Conservation (phyloP, 352 stramenopile species). For the Globisporangium irregulare region DNA sequence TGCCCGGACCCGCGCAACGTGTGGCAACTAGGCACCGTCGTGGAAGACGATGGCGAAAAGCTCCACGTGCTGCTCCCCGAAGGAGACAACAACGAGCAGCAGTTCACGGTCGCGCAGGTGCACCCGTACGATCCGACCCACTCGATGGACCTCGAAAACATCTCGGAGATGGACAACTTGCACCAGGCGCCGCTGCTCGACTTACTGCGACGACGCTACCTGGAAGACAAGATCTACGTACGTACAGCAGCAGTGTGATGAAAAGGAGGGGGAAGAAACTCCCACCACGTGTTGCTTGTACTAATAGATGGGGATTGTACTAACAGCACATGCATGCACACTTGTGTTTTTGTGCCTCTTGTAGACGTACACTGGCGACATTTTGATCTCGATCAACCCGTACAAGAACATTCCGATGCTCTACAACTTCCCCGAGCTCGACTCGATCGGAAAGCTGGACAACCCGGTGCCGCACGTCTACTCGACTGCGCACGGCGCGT, state of each 20-base stretch:
- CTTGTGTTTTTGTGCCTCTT: background rate
- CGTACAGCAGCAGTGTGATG: slow-evolving; percentile 2
- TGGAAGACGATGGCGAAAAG: slow-evolving; percentile 84
- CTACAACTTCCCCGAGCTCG: slow-evolving; percentile 90
- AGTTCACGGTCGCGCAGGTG: slow-evolving; percentile 75
- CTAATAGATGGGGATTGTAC: background rate
- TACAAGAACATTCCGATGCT: slow-evolving; percentile 94
- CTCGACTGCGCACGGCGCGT: slow-evolving; percentile 79
- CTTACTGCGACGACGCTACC: slow-evolving; percentile 83
- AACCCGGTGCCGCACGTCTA: slow-evolving; percentile 87
- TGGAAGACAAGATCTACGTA: slow-evolving; percentile 91
- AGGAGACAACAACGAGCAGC: slow-evolving; percentile 70
- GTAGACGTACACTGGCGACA: slow-evolving; percentile 92
- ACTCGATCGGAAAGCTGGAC: slow-evolving; percentile 82
- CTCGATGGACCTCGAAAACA: slow-evolving; percentile 84
- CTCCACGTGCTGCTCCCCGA: slow-evolving; percentile 82
- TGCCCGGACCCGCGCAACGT: slow-evolving; percentile 82
- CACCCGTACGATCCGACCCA: slow-evolving; percentile 92
- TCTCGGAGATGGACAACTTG: slow-evolving; percentile 93
- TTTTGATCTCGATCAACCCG: slow-evolving; percentile 96
- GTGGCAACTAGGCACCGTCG: slow-evolving; percentile 82
- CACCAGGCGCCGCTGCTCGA: slow-evolving; percentile 91
- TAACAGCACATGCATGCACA: background rate
- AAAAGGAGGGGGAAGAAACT: background rate
- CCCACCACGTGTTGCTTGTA: background rate